Conservation (phyloP, 1,139 yeast species). For the Protomyces gravidus region DNA sequence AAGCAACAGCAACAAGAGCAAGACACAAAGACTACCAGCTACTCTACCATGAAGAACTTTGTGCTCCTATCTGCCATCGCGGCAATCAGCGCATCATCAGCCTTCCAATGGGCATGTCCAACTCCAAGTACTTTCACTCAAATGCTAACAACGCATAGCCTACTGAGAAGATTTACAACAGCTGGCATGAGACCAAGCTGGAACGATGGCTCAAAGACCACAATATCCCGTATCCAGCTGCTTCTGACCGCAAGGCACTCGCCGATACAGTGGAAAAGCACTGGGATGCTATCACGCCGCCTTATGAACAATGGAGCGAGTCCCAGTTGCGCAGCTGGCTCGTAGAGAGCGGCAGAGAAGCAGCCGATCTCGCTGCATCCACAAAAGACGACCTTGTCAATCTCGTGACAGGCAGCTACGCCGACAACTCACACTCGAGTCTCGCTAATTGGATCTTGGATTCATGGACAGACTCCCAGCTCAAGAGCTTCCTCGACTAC, state of each 20-base stretch:
- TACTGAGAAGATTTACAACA: slow-evolving; percentile 26
- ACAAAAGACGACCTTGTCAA: slow-evolving; percentile 34
- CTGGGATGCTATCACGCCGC: slow-evolving; percentile 35
- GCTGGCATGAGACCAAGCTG: slow-evolving; percentile 29
- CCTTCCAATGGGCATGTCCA: not conserved
- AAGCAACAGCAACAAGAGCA: too few relatives aligned
- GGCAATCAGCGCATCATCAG: not conserved
- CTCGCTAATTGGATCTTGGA: slow-evolving; percentile 47
- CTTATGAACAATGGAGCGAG: slow-evolving; percentile 34
- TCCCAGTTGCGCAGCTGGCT: slow-evolving; percentile 33
- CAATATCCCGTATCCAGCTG: slow-evolving; percentile 28
- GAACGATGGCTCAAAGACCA: slow-evolving; percentile 33
- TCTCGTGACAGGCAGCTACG: slow-evolving; percentile 32
- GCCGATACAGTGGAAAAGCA: slow-evolving; percentile 35
- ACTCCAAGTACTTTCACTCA: not conserved
- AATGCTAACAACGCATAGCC: slow-evolving; percentile 9
- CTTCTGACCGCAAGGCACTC: slow-evolving; percentile 33
- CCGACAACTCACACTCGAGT: slow-evolving; percentile 32
- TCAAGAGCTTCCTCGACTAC: slow-evolving; percentile 44
- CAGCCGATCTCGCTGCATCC: slow-evolving; percentile 33
- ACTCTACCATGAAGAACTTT: not conserved
- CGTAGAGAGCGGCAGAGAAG: slow-evolving; percentile 31
- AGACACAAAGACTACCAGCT: not conserved
- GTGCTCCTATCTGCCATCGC: not conserved
- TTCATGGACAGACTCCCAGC: slow-evolving; percentile 47